Base-by-base conservation (phyloP, 2,329 filamentous ascomycete genomes). In the Ophiostoma perfectum region DNA sequence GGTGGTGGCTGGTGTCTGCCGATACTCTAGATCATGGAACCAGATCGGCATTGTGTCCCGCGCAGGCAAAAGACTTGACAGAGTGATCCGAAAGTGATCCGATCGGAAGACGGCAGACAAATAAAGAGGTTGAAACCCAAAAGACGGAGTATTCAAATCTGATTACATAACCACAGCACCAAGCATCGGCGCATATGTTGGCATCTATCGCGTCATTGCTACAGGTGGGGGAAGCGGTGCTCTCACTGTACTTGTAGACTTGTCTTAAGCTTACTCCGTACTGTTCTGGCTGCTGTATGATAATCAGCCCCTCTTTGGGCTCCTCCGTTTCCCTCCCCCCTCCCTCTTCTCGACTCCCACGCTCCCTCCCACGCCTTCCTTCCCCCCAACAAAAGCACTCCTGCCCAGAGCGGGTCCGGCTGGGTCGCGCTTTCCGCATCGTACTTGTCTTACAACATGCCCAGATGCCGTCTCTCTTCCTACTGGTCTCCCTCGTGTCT, bases 231-330 rank as follows among this genome's bases (percentile, higher is more conserved):
- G n/a, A 52, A 52, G 27, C 49, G 18, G 49, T 27, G 45, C 45
- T 47, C 18, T 12, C 12, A 55, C n/a, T 52, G 44, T 45, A 45
- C 44, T 45, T 3, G 44, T 45, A 45, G 27, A 27, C 27, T 27
- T 27, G 27, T 27, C 27, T 27, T 2, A 27, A 27, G 27, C 27
- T 27, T 27, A 27, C 27, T 27, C 27, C 27, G 27, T 27, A 27
- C 2, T 27, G 27, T 27, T 27, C 27, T 27, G 16, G 18, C 47
- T 27, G 5, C 49, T 62, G 55, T 39, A 41, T 62, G 38, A 9
- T 62, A 41, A 62, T 62, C 58, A 64, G 41, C 62, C 62, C 62
- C 62, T 64, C 62, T 64, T 64, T 64, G 52, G 52, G 5, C 18
- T 36, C n/a, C 41, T 27, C 63, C 38, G 12, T 38, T 38, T 5